A percentile compares a stretch with the other conserved stretches of the same genome.
Conservation (phyloP, 768 basidiomycete species). For the Rhodosporidiobolus sp. region DNA sequence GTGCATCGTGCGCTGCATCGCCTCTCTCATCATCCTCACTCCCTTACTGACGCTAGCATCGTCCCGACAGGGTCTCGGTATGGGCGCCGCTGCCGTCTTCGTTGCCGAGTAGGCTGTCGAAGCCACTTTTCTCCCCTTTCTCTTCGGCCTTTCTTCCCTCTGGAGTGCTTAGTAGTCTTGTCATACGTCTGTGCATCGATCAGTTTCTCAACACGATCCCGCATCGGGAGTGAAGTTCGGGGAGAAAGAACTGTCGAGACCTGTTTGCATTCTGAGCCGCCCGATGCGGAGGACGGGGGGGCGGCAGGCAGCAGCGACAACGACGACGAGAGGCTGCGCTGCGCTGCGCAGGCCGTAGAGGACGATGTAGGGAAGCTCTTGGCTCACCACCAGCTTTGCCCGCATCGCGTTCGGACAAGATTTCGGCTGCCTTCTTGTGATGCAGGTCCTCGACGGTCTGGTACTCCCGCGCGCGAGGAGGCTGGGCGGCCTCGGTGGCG, state of each 20-base stretch:
- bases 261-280: too few species aligned
- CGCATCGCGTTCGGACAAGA: conserved; percentile 62
- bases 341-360: background rate
- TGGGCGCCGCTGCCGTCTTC: conserved; percentile 82
- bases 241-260: too few species aligned
- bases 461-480: background rate
- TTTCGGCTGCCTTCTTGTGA: conserved; percentile 70
- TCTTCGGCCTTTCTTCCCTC: background rate
- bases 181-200: too few species aligned
- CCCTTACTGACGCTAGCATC: background rate
- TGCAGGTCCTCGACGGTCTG: conserved; percentile 76
- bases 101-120: conserved; percentile 53
- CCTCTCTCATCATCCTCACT: background rate
- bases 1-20: conserved; percentile 60
- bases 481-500: conserved; percentile 18
- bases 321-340: too few species aligned
- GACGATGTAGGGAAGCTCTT: background rate
- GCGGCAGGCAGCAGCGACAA: background rate
- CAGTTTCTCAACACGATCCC: too few species aligned
- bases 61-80: conserved; percentile 54
- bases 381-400: conserved; percentile 17
- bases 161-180: too few species aligned
- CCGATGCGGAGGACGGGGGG: background rate
- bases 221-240: too few species aligned
- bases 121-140: background rate